Conservation (phyloP, 2,329 filamentous ascomycete species). For the Penicillium sp. region DNA sequence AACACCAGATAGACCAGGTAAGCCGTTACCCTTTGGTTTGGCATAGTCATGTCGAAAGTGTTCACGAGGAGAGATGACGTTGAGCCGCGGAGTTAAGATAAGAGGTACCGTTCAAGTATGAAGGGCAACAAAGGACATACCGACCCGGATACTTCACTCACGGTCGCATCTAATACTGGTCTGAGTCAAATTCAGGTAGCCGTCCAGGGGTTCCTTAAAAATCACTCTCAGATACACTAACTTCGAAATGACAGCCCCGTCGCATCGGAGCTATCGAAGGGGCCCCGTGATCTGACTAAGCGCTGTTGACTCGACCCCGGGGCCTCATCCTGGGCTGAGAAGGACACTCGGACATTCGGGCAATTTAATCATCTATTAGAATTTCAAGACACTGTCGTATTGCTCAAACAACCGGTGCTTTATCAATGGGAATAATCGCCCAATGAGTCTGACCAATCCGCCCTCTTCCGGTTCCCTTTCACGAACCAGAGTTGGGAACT, state of each 20-base stretch:
- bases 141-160: neutral
- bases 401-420: neutral
- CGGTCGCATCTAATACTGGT: neutral
- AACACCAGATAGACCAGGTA: constrained; percentile 77
- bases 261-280: neutral
- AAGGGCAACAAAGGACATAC: neutral
- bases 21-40: constrained; percentile 56
- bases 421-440: constrained; percentile 10
- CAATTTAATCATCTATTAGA: neutral
- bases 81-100: neutral
- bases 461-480: constrained; percentile 43
- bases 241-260: neutral
- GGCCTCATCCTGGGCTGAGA: neutral
- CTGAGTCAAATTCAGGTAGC: neutral
- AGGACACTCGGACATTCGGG: neutral
- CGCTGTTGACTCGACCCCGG: neutral
- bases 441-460: constrained; percentile 47
- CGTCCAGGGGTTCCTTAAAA: neutral
- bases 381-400: neutral
- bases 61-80: neutral
- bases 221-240: neutral
- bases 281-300: constrained; percentile 10
- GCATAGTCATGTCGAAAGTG: neutral
- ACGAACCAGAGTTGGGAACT: constrained; percentile 37
- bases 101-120: neutral